Base-by-base conservation (phyloP, 139 green algal species). In the Mychonastes homosphaera region DNA sequence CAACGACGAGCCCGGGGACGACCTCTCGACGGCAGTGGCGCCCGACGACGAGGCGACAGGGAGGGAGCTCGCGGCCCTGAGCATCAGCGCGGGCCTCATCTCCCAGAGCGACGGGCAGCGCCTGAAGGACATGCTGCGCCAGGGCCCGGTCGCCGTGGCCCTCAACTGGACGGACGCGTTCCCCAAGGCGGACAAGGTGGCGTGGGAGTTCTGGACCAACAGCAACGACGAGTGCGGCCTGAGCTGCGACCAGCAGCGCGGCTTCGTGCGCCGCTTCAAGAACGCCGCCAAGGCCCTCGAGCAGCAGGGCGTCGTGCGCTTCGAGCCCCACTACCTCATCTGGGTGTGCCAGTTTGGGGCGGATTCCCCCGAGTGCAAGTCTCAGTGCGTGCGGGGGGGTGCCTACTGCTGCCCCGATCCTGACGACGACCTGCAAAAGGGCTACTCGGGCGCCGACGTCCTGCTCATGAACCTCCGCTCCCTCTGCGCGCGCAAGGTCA, bases 181-280 rank as follows among this genome's bases (percentile, higher is more conserved):
- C 54, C 83, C 89, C 0, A 73, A 81, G 50, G 55, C 72, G 6
- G 59, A 75, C 28, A 62, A 75, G 69, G 75, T 74, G 15, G 43
- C 63, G 6, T 96, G 88, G 83, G 89, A 96, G 84, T 84, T 95
- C 41, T 97, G 89, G 89, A 90, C 75, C 39, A 95, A 90, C 70
- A 81, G 43, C 61, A 94, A 94, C 55, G 84, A 93, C 63, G 49
- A 66, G 36, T 95, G 87, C 62, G 87, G 87, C 3, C 15, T 56
- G 5, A 71, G 79, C 13, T 95, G 87, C 65, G 71, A 90, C 43
- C 54, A 80, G 52, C 87, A 93, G 62, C 57, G 64, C 39, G 55
- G 72, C 12, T 96, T 96, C 47, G 6, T 15, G 7, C 52, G 67
- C 36, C 56, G 38, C 40, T 74, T 76, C 41, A 66, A 72, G 60